These are phyloP conservation scores for Pelargonium cotyledonis DNA, from an alignment of 441 rosid genomes.

Conservation along the genomic window DNA sequence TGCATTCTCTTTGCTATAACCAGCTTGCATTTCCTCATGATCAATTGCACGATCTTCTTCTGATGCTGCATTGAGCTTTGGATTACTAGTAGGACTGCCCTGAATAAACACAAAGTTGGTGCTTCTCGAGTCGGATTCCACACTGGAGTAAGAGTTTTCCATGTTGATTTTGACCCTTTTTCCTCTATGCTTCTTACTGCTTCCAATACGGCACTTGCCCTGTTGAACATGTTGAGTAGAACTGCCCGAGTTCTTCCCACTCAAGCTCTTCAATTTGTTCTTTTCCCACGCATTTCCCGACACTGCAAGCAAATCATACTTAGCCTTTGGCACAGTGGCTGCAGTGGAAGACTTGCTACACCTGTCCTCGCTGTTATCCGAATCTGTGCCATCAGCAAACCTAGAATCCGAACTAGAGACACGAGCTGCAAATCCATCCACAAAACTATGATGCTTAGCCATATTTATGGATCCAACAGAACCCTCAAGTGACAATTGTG, in stretches of 20 bases:
- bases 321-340: slow-evolving; percentile 54
- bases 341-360: slow-evolving; percentile 81
- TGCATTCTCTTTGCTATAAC: slow-evolving; percentile 31
- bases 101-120: slow-evolving; percentile 69
- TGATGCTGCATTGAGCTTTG: slow-evolving; percentile 38
- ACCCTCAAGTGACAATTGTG: slow-evolving; percentile 32
- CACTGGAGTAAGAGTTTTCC: slow-evolving; percentile 78
- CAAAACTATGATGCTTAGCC: slow-evolving; percentile 23
- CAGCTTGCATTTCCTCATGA: slow-evolving; percentile 36
- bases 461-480: slow-evolving; percentile 35
- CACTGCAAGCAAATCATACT: slow-evolving; percentile 33
- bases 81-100: slow-evolving; percentile 50
- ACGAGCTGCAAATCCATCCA: slow-evolving; percentile 29
- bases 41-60: slow-evolving; percentile 41
- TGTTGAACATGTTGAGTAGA: slow-evolving; percentile 37
- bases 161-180: no score
- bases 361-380: slow-evolving; percentile 64
- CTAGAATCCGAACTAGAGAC: slow-evolving; percentile 43
- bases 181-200: slow-evolving; percentile 56
- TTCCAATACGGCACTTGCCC: slow-evolving; percentile 45
- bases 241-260: slow-evolving; percentile 39
- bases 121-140: slow-evolving; percentile 83
- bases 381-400: slow-evolving; percentile 48
- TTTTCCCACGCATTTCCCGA: slow-evolving; percentile 38
- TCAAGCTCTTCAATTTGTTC: slow-evolving; percentile 36